Percentiles rank a stretch among this genome's conserved stretches.
Conservation (phyloP, 768 basidiomycete species). For the Lentinula guzmanii region DNA sequence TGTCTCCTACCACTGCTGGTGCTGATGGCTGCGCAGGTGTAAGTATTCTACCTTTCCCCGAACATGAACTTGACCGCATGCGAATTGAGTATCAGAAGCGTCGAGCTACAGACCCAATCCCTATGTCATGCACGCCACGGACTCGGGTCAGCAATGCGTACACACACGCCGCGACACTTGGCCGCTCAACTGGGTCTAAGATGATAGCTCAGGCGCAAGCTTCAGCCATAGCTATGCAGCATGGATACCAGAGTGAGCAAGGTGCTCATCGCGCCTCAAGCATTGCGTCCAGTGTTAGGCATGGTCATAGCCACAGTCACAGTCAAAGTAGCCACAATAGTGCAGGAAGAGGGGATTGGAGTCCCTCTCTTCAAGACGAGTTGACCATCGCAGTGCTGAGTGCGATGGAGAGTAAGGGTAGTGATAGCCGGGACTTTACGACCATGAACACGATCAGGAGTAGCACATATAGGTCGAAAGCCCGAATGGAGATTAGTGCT, state of each 20-base stretch:
- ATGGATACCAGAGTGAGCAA: neutral
- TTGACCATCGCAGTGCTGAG: neutral
- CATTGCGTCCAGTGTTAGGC: neutral
- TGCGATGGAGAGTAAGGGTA: neutral
- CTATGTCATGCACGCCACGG: neutral
- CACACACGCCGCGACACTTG: neutral
- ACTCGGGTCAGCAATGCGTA: neutral
- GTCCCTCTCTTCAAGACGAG: neutral
- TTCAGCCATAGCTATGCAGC: neutral
- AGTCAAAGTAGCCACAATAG: neutral
- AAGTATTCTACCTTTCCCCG: neutral
- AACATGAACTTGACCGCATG: neutral
- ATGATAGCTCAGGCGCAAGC: conserved; percentile 1
- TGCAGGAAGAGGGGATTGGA: neutral
- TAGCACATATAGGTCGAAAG: neutral
- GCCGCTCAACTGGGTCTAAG: neutral
- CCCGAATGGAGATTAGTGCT: neutral
- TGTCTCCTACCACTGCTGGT: neutral
- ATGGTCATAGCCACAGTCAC: neutral
- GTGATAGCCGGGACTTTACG: neutral
- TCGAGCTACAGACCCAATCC: neutral
- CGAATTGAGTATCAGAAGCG: neutral
- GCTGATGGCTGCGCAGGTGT: too few species aligned
- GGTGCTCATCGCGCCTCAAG: neutral
- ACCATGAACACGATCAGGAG: neutral